phyloP scores from a whole-genome alignment of 352 stramenopile species.

The Globisporangium viniferum region DNA sequence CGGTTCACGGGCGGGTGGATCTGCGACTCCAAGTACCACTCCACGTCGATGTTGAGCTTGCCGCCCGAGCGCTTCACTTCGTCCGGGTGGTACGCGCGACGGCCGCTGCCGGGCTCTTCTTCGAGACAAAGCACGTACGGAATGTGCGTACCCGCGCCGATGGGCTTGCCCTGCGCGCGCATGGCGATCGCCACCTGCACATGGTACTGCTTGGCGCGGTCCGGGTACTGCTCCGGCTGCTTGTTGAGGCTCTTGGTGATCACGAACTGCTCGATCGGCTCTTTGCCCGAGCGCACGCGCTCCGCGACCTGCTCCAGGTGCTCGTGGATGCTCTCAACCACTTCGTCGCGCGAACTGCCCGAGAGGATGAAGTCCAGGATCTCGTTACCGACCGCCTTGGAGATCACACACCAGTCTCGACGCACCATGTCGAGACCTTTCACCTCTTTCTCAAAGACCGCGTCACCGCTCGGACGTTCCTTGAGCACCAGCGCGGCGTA shows the following conservation, averaged over 20 bases:
- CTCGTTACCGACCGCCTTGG: conserved; percentile 95
- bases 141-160: conserved; percentile 99
- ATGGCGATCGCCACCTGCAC: conserved; percentile 97
- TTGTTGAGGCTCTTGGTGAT: conserved; percentile 99
- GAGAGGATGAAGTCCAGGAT: conserved; percentile 98
- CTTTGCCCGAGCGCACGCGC: conserved; percentile 92
- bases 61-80: conserved; percentile 73
- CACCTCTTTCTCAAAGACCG: conserved; percentile 94
- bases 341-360: conserved; percentile 91
- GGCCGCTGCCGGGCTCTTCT: conserved; percentile 68
- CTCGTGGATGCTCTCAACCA: conserved; percentile 97
- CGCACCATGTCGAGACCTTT: conserved; percentile 98
- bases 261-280: conserved; percentile 96
- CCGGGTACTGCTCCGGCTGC: conserved; percentile 96
- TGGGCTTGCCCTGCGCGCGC: conserved; percentile 91
- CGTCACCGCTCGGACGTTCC: conserved; percentile 57
- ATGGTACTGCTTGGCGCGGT: conserved; percentile 96
- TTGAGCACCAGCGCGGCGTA: conserved; percentile 97
- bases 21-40: conserved; percentile 96
- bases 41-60: conserved; percentile 91
- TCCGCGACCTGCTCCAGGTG: conserved; percentile 90
- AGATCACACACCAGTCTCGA: conserved; percentile 98
- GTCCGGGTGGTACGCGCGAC: conserved; percentile 85
- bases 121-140: conserved; percentile 96
- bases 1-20: conserved; percentile 98